Percentiles rank a stretch among this genome's conserved stretches.
Evolutionary conservation across 257 asterid genomes (phyloP).

Genomic region (Eucommia ulmoides): DNA sequence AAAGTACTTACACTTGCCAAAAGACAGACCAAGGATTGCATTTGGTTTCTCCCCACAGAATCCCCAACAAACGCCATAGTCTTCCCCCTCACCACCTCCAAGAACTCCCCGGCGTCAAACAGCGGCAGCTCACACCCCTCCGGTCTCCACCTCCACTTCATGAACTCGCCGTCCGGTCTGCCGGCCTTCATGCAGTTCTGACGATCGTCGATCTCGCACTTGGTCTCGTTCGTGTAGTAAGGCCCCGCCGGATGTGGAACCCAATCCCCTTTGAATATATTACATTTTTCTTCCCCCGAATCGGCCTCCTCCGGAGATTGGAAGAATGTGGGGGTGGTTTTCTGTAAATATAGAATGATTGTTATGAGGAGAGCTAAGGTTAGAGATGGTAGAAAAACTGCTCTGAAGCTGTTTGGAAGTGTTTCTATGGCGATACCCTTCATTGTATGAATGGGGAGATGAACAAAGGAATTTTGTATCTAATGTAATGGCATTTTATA

Average conservation of each 20-base stretch:
- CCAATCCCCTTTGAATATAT: slow-evolving; percentile 15
- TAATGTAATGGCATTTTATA: no score
- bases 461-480: no score
- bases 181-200: slow-evolving; percentile 21
- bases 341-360: slow-evolving; percentile 3
- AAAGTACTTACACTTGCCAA: slow-evolving; percentile 15
- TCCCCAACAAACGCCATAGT: slow-evolving; percentile 21
- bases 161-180: slow-evolving; percentile 12
- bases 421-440: slow-evolving; percentile 5
- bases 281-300: slow-evolving; percentile 1
- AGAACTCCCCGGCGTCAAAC: slow-evolving; percentile 11
- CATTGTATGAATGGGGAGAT: slow-evolving; percentile 38
- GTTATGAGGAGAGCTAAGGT: slow-evolving; percentile 9
- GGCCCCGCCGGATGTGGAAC: slow-evolving; percentile 8
- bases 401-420: slow-evolving; percentile 1
- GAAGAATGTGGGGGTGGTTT: not conserved
- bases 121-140: slow-evolving; percentile 16
- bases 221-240: slow-evolving; percentile 11
- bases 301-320: not conserved
- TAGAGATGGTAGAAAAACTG: slow-evolving; percentile 7
- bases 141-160: slow-evolving; percentile 20
- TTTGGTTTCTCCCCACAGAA: slow-evolving; percentile 17
- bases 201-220: slow-evolving; percentile 15
- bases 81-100: slow-evolving; percentile 16
- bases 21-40: slow-evolving; percentile 20